Evolutionary conservation across 352 stramenopile species (phyloP).

Genomic region (Hyaloperonospora brassicae): DNA sequence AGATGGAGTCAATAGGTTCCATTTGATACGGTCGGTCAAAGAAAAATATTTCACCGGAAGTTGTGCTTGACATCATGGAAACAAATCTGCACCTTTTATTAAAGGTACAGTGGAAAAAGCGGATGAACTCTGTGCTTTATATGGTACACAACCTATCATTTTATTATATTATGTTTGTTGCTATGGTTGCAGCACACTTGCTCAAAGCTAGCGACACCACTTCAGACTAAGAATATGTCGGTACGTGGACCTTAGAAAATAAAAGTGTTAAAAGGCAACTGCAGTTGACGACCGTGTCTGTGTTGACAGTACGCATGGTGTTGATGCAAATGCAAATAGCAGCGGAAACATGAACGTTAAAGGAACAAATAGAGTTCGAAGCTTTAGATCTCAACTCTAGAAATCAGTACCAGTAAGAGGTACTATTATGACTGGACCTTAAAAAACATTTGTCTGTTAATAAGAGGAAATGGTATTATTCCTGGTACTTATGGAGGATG

Average conservation of each 20-base stretch:
- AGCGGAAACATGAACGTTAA: too few species aligned
- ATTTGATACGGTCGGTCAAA: constrained; percentile 2
- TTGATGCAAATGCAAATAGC: constrained; percentile 66
- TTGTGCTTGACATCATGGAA: constrained; percentile 77
- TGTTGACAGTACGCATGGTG: constrained; percentile 75
- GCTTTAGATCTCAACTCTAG: constrained; percentile 67
- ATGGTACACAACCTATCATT: background rate
- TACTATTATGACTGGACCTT: too few species aligned
- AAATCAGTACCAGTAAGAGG: too few species aligned
- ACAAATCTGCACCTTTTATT: constrained; percentile 70
- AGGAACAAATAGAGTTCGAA: constrained; percentile 71
- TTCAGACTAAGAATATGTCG: constrained; percentile 59
- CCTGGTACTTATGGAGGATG: too few species aligned
- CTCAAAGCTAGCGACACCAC: constrained; percentile 47
- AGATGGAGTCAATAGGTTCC: background rate
- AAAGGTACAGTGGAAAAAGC: constrained; percentile 27
- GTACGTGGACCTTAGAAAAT: constrained; percentile 33
- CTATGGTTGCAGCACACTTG: constrained; percentile 56
- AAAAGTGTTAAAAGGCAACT: background rate
- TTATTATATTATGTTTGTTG: background rate
- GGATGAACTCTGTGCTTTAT: background rate
- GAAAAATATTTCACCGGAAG: constrained; percentile 56
- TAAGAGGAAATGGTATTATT: too few species aligned
- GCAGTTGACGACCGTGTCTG: constrained; percentile 17
- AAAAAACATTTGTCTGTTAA: too few species aligned